Evolutionary conservation across 2,329 filamentous ascomycete species (phyloP), one percentile per base, ranked within the genome.

Genomic region (Coniochaeta prunicola): DNA sequence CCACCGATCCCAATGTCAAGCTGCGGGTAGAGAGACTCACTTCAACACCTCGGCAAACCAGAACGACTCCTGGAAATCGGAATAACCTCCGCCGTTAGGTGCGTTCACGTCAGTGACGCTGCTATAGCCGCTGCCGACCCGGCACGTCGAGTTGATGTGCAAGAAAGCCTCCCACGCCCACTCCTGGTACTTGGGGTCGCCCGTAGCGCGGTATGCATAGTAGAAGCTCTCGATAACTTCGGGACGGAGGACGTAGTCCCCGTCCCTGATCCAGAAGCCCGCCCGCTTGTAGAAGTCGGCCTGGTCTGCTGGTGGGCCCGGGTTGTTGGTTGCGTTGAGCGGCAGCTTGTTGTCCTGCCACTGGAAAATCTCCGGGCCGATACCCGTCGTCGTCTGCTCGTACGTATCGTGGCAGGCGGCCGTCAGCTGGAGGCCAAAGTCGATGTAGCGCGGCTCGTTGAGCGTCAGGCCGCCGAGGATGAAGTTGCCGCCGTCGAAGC

Each of bases 41-140:
- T 96, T 96, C 71, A 96, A 70, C 62, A 92, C 88, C 76, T 96
- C 91, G 0, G 91, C 91, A 71, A 96, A 91, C 77, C 89, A 87
- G 75, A 94, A 96, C 66, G 88, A 92, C 74, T 96, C 90, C 78
- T 93, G 89, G 70, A 88, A 87, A 70, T 96, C 84, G 45, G 73
- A 71, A 60, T 81, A 84, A 0, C 74, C 72, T 1, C 88, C 89
- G 10, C 89, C 90, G 31, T 77, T 78, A 3, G 68, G 65, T 3
- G 73, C 74, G 64, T 89, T 90, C 53, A 96, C 89, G 68, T 96
- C 72, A 0, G 66, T 70, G 58, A 96, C 75, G 31, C 81, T 79
- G 13, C 82, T 82, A 72, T 85, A 96, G 8, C 89, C 91, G 24
- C 81, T 86, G 7, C 82, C 83, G 0, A 81, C 83, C 26, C 81